Percentiles rank a stretch among this genome's conserved stretches.
phyloP scores from a whole-genome alignment of 1,284 basidiomycete species.

The Ceraceosorus guamensis region DNA sequence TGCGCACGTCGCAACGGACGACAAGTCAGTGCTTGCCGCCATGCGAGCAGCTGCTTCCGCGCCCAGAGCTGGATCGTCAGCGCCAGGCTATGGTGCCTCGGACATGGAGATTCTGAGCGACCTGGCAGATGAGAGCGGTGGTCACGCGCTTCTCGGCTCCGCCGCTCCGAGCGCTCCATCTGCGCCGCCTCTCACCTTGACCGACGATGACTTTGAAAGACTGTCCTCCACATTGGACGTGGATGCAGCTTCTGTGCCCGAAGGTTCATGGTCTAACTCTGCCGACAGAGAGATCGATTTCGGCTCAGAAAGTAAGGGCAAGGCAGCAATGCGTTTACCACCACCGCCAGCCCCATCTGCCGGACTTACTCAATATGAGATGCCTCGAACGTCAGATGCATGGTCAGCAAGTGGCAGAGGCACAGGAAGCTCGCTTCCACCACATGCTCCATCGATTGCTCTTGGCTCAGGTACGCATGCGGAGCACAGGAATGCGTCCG shows the following conservation, averaged over 20 bases:
- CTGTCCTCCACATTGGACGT: slow-evolving; percentile 3
- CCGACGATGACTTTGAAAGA: slow-evolving; percentile 29
- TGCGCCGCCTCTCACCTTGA: slow-evolving; percentile 22
- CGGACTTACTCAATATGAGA: background rate
- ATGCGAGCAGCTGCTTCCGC: slow-evolving; percentile 24
- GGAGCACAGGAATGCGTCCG: slow-evolving; percentile 13
- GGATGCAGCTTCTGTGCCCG: background rate
- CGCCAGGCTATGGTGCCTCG: slow-evolving; percentile 7
- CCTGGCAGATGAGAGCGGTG: slow-evolving; percentile 3
- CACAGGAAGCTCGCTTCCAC: slow-evolving; percentile 1
- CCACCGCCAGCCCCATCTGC: slow-evolving; percentile 18
- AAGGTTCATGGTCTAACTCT: background rate
- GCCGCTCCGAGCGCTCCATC: slow-evolving; percentile 14
- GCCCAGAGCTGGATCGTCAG: slow-evolving; percentile 14
- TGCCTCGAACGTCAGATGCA: background rate
- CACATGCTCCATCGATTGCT: background rate
- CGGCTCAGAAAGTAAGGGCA: slow-evolving; percentile 11
- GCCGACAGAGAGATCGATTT: slow-evolving; percentile 1
- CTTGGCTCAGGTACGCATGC: background rate
- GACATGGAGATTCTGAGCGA: slow-evolving; percentile 11
- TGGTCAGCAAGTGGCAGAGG: slow-evolving; percentile 6
- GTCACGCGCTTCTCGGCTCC: background rate
- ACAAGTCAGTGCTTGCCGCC: slow-evolving; percentile 27
- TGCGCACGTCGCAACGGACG: slow-evolving; percentile 34
- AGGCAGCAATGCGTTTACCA: slow-evolving; percentile 13